Conservation (phyloP, 306 rosid genomes). For the Cicer arietinum region DNA sequence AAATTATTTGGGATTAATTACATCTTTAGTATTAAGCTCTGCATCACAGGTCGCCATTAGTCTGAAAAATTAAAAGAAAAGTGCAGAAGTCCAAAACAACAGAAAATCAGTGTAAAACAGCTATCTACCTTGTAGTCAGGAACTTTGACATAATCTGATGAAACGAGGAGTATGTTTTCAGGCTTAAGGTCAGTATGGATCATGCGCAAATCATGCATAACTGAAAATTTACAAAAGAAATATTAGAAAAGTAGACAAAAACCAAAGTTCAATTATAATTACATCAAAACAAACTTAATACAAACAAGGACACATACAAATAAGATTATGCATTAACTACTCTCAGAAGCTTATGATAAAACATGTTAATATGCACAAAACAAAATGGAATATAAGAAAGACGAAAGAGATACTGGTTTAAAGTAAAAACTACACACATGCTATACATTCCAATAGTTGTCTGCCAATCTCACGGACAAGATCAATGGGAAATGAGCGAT, state of each 20-base stretch:
- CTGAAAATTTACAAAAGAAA: slow-evolving; percentile 52
- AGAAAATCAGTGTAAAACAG: neutral
- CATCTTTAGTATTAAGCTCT: neutral
- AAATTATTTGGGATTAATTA: neutral
- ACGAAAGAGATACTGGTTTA: slow-evolving; percentile 52
- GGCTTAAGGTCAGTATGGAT: slow-evolving; percentile 97
- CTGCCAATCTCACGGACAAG: slow-evolving; percentile 99
- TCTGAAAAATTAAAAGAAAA: neutral
- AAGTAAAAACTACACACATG: slow-evolving; percentile 97
- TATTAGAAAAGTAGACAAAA: slow-evolving; percentile 25
- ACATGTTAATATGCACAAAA: neutral
- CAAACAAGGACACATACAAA: neutral
- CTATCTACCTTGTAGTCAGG: slow-evolving; percentile 68
- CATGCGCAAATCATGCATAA: slow-evolving; percentile 87
- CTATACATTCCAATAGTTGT: slow-evolving; percentile 99
- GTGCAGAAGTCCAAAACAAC: neutral
- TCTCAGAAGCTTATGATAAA: neutral
- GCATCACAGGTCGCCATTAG: neutral
- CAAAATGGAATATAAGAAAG: neutral
- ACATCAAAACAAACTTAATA: neutral
- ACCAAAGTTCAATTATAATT: neutral
- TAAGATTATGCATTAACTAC: neutral
- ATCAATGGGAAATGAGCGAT: slow-evolving; percentile 99
- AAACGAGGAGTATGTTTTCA: slow-evolving; percentile 78
- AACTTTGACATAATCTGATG: slow-evolving; percentile 73